Conservation (phyloP, 768 basidiomycete species). For the Lenzites betulinus region DNA sequence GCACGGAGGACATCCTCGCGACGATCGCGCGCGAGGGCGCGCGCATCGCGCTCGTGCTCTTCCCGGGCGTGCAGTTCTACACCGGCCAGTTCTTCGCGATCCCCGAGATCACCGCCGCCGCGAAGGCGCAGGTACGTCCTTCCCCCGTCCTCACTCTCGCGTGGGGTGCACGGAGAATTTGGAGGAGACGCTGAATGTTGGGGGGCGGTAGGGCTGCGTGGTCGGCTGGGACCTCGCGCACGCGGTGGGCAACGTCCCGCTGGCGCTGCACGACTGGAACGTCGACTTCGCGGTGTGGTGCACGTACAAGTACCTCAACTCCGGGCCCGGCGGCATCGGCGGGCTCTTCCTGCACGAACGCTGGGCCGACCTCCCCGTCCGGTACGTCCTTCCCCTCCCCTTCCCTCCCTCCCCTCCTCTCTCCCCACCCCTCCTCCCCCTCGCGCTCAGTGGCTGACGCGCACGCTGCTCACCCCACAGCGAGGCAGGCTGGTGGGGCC, state of each 20-base stretch:
- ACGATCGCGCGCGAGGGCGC: slow-evolving; percentile 70
- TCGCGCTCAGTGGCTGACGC: not conserved
- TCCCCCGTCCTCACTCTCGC: not conserved
- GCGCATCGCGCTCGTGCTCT: slow-evolving; percentile 86
- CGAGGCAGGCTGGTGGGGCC: slow-evolving; percentile 98
- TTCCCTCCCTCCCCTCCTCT: not conserved
- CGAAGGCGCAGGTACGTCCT: slow-evolving; percentile 70
- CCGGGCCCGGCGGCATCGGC: slow-evolving; percentile 96
- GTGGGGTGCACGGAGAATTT: not conserved
- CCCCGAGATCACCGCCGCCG: slow-evolving; percentile 76
- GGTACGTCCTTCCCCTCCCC: slow-evolving; percentile 23
- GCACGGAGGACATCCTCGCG: slow-evolving; percentile 86
- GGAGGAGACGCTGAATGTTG: not conserved
- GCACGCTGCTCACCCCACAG: slow-evolving; percentile 41
- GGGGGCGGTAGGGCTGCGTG: slow-evolving; percentile 70
- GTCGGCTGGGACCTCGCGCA: slow-evolving; percentile 98
- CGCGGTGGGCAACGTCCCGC: slow-evolving; percentile 89
- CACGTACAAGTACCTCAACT: slow-evolving; percentile 97
- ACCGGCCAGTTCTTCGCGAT: slow-evolving; percentile 96
- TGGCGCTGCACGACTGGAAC: slow-evolving; percentile 88
- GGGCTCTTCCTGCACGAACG: slow-evolving; percentile 87
- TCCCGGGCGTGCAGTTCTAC: slow-evolving; percentile 96
- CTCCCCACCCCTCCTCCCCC: not conserved
- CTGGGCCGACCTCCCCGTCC: slow-evolving; percentile 72
- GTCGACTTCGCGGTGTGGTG: slow-evolving; percentile 99